Conservation (phyloP, 345 rosid species). For the Moricandia arvensis region DNA sequence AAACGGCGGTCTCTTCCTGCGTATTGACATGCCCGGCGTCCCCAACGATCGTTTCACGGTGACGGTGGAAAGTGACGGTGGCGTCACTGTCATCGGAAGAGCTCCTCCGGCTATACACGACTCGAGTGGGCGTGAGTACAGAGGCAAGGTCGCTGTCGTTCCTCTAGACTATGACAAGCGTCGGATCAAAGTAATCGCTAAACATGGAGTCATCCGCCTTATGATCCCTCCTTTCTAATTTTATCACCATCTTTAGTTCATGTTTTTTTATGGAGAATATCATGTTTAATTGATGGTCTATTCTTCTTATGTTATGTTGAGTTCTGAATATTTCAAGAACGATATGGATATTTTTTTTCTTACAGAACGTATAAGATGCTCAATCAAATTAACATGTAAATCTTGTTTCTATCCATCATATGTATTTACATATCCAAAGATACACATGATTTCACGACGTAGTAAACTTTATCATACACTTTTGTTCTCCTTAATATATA, state of each 20-base stretch:
- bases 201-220: conserved; percentile 29
- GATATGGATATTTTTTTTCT: background rate
- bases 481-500: background rate
- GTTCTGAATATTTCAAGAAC: background rate
- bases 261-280: background rate
- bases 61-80: background rate
- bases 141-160: no score
- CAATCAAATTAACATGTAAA: background rate
- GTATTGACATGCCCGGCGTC: conserved; percentile 38
- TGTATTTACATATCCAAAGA: background rate
- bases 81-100: conserved; percentile 17
- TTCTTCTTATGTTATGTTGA: background rate
- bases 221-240: conserved; percentile 11
- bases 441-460: background rate
- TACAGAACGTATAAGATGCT: background rate
- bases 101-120: conserved; percentile 8
- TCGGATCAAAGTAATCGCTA: conserved; percentile 12
- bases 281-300: background rate
- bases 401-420: background rate
- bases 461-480: no score
- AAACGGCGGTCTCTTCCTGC: conserved; percentile 30
- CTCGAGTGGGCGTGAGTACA: no score
- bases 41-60: background rate
- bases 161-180: background rate
- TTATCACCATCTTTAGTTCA: background rate